Evolutionary conservation across 495 filamentous ascomycete species (phyloP), one percentile per base, ranked within the genome.

Genomic region (Penicillium odoratum): DNA sequence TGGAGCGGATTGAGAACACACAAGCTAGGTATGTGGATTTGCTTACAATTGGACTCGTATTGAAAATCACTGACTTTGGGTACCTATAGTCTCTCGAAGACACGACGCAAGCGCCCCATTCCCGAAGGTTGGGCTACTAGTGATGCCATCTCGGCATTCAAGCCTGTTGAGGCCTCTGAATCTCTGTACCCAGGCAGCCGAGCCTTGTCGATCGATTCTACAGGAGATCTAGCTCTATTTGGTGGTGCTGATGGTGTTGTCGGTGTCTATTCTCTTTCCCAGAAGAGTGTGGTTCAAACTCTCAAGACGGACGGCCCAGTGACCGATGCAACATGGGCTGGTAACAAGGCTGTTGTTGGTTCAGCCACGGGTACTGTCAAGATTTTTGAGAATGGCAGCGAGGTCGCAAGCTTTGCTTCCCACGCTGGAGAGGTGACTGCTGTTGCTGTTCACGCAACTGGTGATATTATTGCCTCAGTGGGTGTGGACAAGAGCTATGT

Each of bases 401-500:
- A 88, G 70, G 72, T 85, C 13, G 83, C 83, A 9, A 81, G 79
- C 49, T 88, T 96, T 63, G 74, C 76, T 28, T 83, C 87, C 3
- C 94, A 98, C 66, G 89, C 91, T 55, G 95, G 94, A 11, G 81
- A 86, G 33, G 88, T 85, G 3, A 91, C 85, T 6, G 88, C 84
- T 4, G 71, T 98, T 40, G 83, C 91, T 18, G 68, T 94, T 4
- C 95, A 98, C 70, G 89, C 94, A 3, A 88, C 88, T 69, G 89
- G 86, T 31, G 85, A 91, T 21, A 86, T 98, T 58, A 75, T 97
- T 21, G 93, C 89, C 9, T 97, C 92, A 0, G 86, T 93, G 30
- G 94, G 94, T 49, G 83, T 84, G 4, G 94, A 98, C 70, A 97
- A 97, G 81, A 94, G 90, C 74, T 94, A 92, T 65, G 85, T 94